A percentile compares a stretch with the other conserved stretches of the same genome.
phyloP scores from a whole-genome alignment of 805 yeast genomes.

The Zygotorulaspora florentina region DNA sequence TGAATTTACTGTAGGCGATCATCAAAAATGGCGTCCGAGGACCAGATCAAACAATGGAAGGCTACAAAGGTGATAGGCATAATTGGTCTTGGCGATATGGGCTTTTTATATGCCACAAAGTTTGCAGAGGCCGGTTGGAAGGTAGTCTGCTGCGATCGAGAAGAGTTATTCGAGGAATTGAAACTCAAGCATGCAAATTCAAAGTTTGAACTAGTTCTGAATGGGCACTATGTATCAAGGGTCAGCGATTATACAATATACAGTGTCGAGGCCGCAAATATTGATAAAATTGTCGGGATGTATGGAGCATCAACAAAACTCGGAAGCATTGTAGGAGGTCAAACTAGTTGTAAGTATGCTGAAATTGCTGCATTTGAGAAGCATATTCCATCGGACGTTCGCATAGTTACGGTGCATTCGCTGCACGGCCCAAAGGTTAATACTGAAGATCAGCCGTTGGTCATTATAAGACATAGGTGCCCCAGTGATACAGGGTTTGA shows the following conservation, averaged over 20 bases:
- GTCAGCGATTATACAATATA: constrained; percentile 78
- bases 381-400: constrained; percentile 69
- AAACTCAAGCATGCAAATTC: constrained; percentile 39
- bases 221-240: constrained; percentile 84
- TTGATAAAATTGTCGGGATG: constrained; percentile 60
- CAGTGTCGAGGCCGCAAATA: constrained; percentile 88
- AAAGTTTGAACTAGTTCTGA: constrained; percentile 53
- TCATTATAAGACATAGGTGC: constrained; percentile 73
- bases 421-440: constrained; percentile 91
- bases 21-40: constrained; percentile 9
- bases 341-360: constrained; percentile 90
- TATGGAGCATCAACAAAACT: constrained; percentile 88
- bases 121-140: constrained; percentile 83
- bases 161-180: constrained; percentile 51
- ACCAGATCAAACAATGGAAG: constrained; percentile 36
- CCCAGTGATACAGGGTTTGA: constrained; percentile 44
- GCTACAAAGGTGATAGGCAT: constrained; percentile 66
- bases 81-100: constrained; percentile 98
- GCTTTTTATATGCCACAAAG: constrained; percentile 73
- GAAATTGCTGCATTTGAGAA: constrained; percentile 84
- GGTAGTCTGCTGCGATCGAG: constrained; percentile 84
- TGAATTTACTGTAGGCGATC: background rate
- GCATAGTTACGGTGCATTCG: constrained; percentile 84
- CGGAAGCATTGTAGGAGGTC: constrained; percentile 96
- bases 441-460: constrained; percentile 89